Percentiles rank a stretch among this genome's conserved stretches.
Evolutionary conservation across 2,329 filamentous ascomycete genomes (phyloP).

Genomic region (Aspergillus sp.): DNA sequence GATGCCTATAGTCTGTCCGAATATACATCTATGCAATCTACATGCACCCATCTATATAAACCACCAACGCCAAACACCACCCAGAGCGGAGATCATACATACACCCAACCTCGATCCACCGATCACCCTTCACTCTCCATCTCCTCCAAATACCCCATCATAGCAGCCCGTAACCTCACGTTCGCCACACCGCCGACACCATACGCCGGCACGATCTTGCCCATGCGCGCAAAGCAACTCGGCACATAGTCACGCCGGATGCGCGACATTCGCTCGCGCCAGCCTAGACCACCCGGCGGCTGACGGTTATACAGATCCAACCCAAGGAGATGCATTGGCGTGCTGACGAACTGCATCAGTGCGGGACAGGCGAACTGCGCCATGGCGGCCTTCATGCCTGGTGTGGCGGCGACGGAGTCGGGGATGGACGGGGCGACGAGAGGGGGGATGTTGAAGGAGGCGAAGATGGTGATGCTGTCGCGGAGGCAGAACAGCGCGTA

Average conservation of each 20-base stretch:
- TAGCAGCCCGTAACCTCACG: constrained; percentile 61
- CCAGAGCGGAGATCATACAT: not conserved
- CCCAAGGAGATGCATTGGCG: constrained; percentile 80
- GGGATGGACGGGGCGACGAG: constrained; percentile 69
- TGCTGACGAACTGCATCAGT: constrained; percentile 72
- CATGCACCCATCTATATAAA: too few relatives aligned
- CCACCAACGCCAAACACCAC: too few relatives aligned
- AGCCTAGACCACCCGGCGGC: constrained; percentile 41
- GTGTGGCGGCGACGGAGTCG: constrained; percentile 46
- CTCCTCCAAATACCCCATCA: constrained; percentile 64
- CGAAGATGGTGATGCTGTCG: constrained; percentile 87
- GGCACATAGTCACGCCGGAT: constrained; percentile 74
- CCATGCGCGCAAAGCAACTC: constrained; percentile 72
- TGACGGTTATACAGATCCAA: constrained; percentile 80
- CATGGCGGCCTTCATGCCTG: constrained; percentile 53
- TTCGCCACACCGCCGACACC: constrained; percentile 87
- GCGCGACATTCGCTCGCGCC: constrained; percentile 61
- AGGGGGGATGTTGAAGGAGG: constrained; percentile 84
- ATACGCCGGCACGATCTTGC: constrained; percentile 83
- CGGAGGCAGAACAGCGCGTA: constrained; percentile 77
- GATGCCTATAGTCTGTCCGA: too few relatives aligned
- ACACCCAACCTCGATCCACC: not conserved
- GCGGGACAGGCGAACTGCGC: constrained; percentile 82
- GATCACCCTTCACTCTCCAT: constrained; percentile 20
- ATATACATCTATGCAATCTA: too few relatives aligned